phyloP scores from a whole-genome alignment of 192 early-diverging fungal genomes.

The Coemansia sp. region DNA sequence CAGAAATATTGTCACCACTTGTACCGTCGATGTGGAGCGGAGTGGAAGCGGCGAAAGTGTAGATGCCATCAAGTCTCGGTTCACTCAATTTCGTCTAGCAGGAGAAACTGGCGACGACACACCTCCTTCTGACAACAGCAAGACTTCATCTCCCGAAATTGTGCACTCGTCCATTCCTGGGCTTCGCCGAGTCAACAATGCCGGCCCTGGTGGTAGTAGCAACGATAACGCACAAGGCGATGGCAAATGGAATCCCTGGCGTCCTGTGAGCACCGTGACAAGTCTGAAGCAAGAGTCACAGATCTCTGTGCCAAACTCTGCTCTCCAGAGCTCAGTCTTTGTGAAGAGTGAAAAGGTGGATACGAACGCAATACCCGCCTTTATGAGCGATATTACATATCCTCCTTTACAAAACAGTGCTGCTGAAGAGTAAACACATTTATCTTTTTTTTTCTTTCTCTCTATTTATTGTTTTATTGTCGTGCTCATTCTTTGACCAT shows the following conservation, averaged over 20 bases:
- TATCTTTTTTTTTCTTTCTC: background rate
- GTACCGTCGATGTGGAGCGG: background rate
- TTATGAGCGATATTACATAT: slow-evolving; percentile 50
- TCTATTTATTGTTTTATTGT: slow-evolving; percentile 2
- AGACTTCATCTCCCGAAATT: slow-evolving; percentile 7
- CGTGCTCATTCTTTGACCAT: background rate
- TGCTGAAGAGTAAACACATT: slow-evolving; percentile 9
- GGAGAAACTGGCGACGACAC: slow-evolving; percentile 38
- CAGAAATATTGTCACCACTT: background rate
- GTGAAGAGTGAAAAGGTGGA: slow-evolving; percentile 13
- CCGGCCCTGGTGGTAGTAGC: background rate
- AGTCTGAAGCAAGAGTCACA: slow-evolving; percentile 3
- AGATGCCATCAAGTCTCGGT: slow-evolving; percentile 13
- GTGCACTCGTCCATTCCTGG: slow-evolving; percentile 43
- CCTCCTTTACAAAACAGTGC: slow-evolving; percentile 39
- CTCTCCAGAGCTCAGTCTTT: slow-evolving; percentile 43
- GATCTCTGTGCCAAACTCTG: slow-evolving; percentile 24
- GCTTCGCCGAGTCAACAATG: slow-evolving; percentile 17
- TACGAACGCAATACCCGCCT: slow-evolving; percentile 27
- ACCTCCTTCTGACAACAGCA: slow-evolving; percentile 5
- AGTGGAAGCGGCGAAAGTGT: background rate
- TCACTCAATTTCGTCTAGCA: slow-evolving; percentile 27
- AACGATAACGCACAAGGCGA: background rate
- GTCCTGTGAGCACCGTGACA: slow-evolving; percentile 32
- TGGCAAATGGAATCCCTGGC: slow-evolving; percentile 51